Percentiles rank a stretch among this genome's conserved stretches.
phyloP scores from a whole-genome alignment of 2,329 filamentous ascomycete genomes.

The Amylocarpus encephaloides region DNA sequence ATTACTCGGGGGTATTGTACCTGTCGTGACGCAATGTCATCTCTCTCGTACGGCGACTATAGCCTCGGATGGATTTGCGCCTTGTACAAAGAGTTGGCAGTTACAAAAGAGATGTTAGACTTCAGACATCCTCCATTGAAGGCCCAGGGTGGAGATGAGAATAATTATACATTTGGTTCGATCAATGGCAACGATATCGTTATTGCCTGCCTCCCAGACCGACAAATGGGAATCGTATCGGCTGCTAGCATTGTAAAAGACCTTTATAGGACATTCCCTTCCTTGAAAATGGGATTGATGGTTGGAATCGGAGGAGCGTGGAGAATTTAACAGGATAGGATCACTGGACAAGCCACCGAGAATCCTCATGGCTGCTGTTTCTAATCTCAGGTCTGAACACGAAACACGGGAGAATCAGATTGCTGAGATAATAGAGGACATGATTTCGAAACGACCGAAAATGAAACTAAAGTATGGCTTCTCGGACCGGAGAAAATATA shows the following conservation, averaged over 20 bases:
- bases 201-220: conserved; percentile 18
- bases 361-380: neutral
- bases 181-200: conserved; percentile 19
- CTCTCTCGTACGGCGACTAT: conserved; percentile 2
- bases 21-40: too few relatives aligned
- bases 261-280: conserved; percentile 30
- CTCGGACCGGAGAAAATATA: neutral
- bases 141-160: conserved; percentile 4
- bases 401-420: neutral
- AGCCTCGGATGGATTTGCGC: conserved; percentile 6
- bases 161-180: conserved; percentile 16
- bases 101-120: conserved; percentile 27
- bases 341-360: conserved; percentile 11
- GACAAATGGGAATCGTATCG: conserved; percentile 12
- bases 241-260: conserved; percentile 31
- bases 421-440: neutral
- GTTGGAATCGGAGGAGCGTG: conserved; percentile 37
- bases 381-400: neutral
- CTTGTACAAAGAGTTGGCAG: neutral
- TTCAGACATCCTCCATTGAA: conserved; percentile 2
- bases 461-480: neutral
- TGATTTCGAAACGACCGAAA: neutral
- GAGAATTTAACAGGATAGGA: conserved; percentile 6
- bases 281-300: conserved; percentile 36
- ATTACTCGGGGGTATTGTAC: too few relatives aligned